These are phyloP conservation scores for Golubevia sp. DNA, from an alignment of 1,284 basidiomycete species.

Conservation along the genomic window DNA sequence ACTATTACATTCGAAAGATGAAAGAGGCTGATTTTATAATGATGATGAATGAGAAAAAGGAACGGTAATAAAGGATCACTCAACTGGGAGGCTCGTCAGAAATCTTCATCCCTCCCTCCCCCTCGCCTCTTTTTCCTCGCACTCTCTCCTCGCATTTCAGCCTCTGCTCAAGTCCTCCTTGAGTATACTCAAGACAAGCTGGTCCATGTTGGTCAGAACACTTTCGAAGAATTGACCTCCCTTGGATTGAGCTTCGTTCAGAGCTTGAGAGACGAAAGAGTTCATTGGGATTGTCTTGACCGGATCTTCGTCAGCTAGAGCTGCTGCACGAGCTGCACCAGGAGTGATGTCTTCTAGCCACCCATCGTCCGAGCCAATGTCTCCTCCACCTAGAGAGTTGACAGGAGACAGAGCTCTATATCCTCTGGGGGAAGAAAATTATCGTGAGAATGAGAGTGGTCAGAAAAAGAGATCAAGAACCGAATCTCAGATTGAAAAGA, in stretches of 20 bases:
- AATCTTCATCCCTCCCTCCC: too few species aligned
- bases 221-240: constrained; percentile 16
- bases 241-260: constrained; percentile 26
- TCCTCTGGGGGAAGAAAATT: not conserved
- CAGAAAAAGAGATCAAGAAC: not conserved
- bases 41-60: too few species aligned
- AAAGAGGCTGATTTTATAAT: too few species aligned
- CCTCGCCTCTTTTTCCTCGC: too few species aligned
- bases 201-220: constrained; percentile 34
- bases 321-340: constrained; percentile 29
- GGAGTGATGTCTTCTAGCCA: constrained; percentile 48
- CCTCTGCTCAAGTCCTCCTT: constrained; percentile 27
- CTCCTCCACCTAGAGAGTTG: constrained; percentile 25
- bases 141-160: too few species aligned
- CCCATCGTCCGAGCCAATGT: constrained; percentile 19
- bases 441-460: constrained; percentile 1
- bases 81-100: too few species aligned
- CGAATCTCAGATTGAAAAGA: constrained; percentile 3
- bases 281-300: constrained; percentile 26
- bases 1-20: too few species aligned
- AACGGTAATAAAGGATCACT: too few species aligned
- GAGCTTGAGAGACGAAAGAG: constrained; percentile 20
- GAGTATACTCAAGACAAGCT: constrained; percentile 48
- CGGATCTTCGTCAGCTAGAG: constrained; percentile 29
- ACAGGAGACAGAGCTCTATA: constrained; percentile 20